A percentile compares a stretch with the other conserved stretches of the same genome.
Conservation (phyloP, 2,329 filamentous ascomycete genomes). For the Colletotrichum somersetense region DNA sequence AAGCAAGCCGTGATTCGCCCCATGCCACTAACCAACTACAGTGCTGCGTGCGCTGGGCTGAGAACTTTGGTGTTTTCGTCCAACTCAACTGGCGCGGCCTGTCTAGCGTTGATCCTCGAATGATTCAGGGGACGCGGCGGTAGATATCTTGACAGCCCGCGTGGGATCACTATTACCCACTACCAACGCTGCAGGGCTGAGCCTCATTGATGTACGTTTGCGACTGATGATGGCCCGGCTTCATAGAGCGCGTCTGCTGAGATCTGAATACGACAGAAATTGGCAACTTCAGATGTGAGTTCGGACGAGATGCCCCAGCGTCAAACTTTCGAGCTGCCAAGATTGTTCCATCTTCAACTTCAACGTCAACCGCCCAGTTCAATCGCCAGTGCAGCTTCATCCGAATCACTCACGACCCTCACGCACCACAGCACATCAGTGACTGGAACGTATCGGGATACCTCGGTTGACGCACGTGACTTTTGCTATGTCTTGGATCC, state of each 20-base stretch:
- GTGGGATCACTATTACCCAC: neutral
- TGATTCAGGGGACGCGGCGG: slow-evolving; percentile 23
- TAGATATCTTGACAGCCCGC: neutral
- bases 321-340: neutral
- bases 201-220: slow-evolving; percentile 6
- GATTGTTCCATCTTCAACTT: neutral
- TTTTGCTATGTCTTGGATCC: slow-evolving; percentile 51
- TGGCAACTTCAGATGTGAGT: slow-evolving; percentile 23
- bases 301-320: slow-evolving; percentile 14
- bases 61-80: neutral
- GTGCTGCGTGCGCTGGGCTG: neutral
- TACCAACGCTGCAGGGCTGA: slow-evolving; percentile 16
- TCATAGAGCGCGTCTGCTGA: neutral
- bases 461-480: slow-evolving; percentile 51
- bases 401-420: slow-evolving; percentile 5
- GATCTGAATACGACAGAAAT: neutral
- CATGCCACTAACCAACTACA: neutral
- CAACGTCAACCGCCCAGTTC: neutral
- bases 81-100: neutral
- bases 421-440: slow-evolving; percentile 52
- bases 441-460: slow-evolving; percentile 50
- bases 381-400: slow-evolving; percentile 17
- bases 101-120: slow-evolving; percentile 4
- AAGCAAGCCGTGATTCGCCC: neutral
- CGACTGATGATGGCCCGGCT: neutral